A percentile compares a stretch with the other conserved stretches of the same genome.
Evolutionary conservation across 192 early-diverging fungal genomes (phyloP).

Genomic region (Coemansia sp.): DNA sequence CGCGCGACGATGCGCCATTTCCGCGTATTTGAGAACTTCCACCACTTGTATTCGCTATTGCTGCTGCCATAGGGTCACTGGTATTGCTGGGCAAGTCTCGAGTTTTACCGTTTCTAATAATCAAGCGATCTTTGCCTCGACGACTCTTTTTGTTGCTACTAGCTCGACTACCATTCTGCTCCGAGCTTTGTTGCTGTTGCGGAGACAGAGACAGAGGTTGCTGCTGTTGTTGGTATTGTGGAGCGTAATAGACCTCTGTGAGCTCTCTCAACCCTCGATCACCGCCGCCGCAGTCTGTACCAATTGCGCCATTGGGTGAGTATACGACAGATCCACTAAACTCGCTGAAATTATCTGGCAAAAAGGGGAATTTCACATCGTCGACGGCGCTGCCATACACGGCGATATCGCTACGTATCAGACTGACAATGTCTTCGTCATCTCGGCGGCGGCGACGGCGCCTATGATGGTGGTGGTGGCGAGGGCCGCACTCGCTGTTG

Average conservation of each 20-base stretch:
- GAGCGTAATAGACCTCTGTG: conserved; percentile 13
- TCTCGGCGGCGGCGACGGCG: neutral
- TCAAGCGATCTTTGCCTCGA: conserved; percentile 4
- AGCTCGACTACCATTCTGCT: neutral
- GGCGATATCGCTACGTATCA: conserved; percentile 43
- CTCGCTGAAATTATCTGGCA: conserved; percentile 48
- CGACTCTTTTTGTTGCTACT: conserved; percentile 1
- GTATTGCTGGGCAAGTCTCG: neutral
- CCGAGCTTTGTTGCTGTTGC: neutral
- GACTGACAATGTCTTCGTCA: conserved; percentile 33
- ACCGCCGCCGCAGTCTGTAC: neutral
- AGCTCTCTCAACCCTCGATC: conserved; percentile 17
- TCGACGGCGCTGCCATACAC: conserved; percentile 44
- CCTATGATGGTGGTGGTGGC: neutral
- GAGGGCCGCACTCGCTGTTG: conserved; percentile 7
- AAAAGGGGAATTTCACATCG: conserved; percentile 50
- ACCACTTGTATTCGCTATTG: neutral
- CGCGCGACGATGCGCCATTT: neutral
- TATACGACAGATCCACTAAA: conserved; percentile 30
- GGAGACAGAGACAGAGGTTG: neutral
- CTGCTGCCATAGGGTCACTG: neutral
- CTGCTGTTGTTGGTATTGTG: neutral
- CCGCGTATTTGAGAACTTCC: neutral
- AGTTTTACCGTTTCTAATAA: conserved; percentile 9
- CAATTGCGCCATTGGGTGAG: conserved; percentile 25